Evolutionary conservation across 1,139 yeast genomes (phyloP), one percentile per base, ranked within the genome.

Genomic region (Nakaseomyces delphensis): DNA sequence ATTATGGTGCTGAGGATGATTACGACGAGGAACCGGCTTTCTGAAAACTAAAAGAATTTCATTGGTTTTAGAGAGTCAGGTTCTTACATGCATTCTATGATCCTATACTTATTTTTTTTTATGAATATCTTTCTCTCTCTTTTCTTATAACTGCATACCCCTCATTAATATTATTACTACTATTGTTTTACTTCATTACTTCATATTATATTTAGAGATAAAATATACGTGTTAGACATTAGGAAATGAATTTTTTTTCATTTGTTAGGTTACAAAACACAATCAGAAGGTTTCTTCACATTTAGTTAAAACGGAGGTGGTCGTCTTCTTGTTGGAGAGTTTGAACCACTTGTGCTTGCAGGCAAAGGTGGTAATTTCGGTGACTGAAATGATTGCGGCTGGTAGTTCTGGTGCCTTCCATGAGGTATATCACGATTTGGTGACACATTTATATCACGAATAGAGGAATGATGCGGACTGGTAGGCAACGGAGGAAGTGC

Each of bases 11-110:
- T 39, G 78, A 69, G 20, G 79, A 73, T 44, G 79, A 69, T 38
- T 71, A 67, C 43, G 75, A 71, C 41, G 77, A 73, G 40, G 82
- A 74, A 50, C 89, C 89, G 18, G 89, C 86, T 2, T 82, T 81
- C 52, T 82, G 61, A 10, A 23, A 23, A n/a, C n/a, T n/a, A n/a
- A n/a, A n/a, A n/a, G n/a, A n/a, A n/a, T n/a, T n/a, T n/a, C n/a
- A n/a, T n/a, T n/a, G n/a, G n/a, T n/a, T n/a, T n/a, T n/a, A n/a
- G n/a, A n/a, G n/a, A n/a, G n/a, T n/a, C n/a, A n/a, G n/a, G n/a
- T n/a, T n/a, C n/a, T n/a, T n/a, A n/a, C n/a, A n/a, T n/a, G n/a
- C n/a, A n/a, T n/a, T n/a, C n/a, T n/a, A n/a, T n/a, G n/a, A n/a
- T n/a, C n/a, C n/a, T n/a, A n/a, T n/a, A n/a, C n/a, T n/a, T n/a